Conservation (phyloP, 2,329 filamentous ascomycete genomes). For the Trichoderma breve region DNA sequence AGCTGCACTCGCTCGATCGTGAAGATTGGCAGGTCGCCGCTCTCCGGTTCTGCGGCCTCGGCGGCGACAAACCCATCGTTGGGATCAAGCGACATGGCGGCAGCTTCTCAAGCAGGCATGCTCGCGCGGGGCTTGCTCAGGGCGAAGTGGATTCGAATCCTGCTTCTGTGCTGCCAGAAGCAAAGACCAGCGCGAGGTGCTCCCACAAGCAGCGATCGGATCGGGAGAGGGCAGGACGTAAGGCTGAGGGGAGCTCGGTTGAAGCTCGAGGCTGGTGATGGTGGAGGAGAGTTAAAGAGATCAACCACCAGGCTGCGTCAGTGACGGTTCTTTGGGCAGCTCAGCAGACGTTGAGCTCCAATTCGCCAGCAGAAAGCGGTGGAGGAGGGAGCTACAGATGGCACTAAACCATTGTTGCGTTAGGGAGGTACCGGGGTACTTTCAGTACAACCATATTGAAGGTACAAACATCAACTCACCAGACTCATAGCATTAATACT, state of each 20-base stretch:
- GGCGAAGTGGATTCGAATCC: neutral
- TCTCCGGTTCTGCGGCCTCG: constrained; percentile 59
- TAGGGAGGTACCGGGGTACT: neutral
- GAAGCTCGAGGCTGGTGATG: constrained; percentile 7
- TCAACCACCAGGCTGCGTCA: constrained; percentile 9
- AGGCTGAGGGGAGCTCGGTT: neutral
- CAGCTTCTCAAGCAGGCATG: constrained; percentile 21
- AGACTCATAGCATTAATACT: neutral
- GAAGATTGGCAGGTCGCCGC: constrained; percentile 78
- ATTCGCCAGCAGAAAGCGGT: constrained; percentile 9
- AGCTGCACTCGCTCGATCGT: constrained; percentile 89
- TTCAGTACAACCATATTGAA: neutral
- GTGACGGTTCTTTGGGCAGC: constrained; percentile 14
- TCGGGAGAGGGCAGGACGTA: neutral
- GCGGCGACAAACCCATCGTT: constrained; percentile 68
- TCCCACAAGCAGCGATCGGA: neutral
- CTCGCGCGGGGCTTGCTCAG: constrained; percentile 9
- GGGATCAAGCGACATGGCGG: constrained; percentile 38
- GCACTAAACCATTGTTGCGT: neutral
- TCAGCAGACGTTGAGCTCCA: neutral
- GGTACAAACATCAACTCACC: neutral
- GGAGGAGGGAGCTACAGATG: neutral
- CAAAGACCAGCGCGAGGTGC: neutral
- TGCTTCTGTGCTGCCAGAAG: neutral
- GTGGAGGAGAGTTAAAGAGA: neutral